phyloP scores from a whole-genome alignment of 805 yeast genomes.

The Myxozyma neotropica region DNA sequence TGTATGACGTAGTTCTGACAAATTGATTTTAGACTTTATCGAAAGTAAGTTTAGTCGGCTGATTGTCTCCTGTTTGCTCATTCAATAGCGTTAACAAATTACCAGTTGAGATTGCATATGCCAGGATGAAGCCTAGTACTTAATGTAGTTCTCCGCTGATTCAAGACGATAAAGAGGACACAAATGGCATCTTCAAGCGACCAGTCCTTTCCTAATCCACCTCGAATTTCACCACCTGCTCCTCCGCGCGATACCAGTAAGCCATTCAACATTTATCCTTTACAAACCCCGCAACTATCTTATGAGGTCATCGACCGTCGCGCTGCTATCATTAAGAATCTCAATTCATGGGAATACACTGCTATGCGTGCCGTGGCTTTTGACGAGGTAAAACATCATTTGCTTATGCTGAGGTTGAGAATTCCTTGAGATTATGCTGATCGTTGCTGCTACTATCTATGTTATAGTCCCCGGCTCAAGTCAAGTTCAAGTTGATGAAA shows the following conservation, averaged over 20 bases:
- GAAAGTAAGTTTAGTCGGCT: too few species aligned
- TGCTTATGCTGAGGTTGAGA: too few species aligned
- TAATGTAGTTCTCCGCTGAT: too few species aligned
- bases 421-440: not conserved
- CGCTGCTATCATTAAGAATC: constrained; percentile 18
- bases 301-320: constrained; percentile 32
- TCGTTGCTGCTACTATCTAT: not conserved
- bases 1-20: too few species aligned
- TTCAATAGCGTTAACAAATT: too few species aligned
- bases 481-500: constrained; percentile 12
- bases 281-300: constrained; percentile 9
- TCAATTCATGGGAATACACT: constrained; percentile 29
- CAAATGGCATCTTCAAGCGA: not conserved
- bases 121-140: too few species aligned
- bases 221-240: not conserved
- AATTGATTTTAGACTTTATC: too few species aligned
- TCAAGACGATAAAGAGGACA: too few species aligned
- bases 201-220: not conserved
- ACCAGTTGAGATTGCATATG: too few species aligned
- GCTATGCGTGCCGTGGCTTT: constrained; percentile 27
- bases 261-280: constrained; percentile 8
- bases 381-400: constrained; percentile 13
- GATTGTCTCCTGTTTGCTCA: too few species aligned
- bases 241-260: constrained; percentile 9
- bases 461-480: constrained; percentile 24